Evolutionary conservation across 768 basidiomycete species (phyloP).

Genomic region (Kwoniella botswanensis): DNA sequence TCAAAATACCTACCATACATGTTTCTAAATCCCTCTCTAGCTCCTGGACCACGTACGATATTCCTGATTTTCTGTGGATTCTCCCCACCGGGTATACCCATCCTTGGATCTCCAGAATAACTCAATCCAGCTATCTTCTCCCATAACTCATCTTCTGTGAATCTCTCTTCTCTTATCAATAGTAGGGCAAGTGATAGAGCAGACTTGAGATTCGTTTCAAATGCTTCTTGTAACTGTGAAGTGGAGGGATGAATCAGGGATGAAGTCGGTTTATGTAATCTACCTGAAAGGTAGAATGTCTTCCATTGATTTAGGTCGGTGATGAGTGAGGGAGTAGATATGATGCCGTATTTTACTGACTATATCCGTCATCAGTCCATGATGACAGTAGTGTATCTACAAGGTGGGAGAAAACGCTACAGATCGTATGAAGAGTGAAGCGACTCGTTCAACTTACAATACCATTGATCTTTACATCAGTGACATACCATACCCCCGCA

Average conservation of each 20-base stretch:
- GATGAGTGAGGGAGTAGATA: slow-evolving; percentile 85
- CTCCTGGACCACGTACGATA: slow-evolving; percentile 77
- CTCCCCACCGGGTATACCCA: slow-evolving; percentile 85
- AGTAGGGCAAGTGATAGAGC: slow-evolving; percentile 83
- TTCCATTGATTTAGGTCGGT: slow-evolving; percentile 91
- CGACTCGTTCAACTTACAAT: slow-evolving; percentile 65
- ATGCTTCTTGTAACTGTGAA: slow-evolving; percentile 71
- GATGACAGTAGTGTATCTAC: background rate
- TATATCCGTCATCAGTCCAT: slow-evolving; percentile 54
- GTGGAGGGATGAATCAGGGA: slow-evolving; percentile 1
- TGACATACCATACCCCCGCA: slow-evolving; percentile 96
- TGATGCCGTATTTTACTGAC: slow-evolving; percentile 96
- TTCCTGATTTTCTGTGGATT: slow-evolving; percentile 93
- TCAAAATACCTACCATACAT: slow-evolving; percentile 67
- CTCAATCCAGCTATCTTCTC: slow-evolving; percentile 82
- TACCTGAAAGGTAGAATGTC: slow-evolving; percentile 87
- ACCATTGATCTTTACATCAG: slow-evolving; percentile 80
- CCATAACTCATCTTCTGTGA: slow-evolving; percentile 81
- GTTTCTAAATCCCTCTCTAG: slow-evolving; percentile 76
- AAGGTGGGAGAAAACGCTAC: no score
- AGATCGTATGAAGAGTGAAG: background rate
- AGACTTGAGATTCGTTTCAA: slow-evolving; percentile 90
- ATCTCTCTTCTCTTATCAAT: slow-evolving; percentile 75
- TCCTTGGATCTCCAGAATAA: slow-evolving; percentile 79
- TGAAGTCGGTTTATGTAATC: slow-evolving; percentile 88